Conservation (phyloP, 192 early-diverging fungal species). For the Mortierella antarctica region DNA sequence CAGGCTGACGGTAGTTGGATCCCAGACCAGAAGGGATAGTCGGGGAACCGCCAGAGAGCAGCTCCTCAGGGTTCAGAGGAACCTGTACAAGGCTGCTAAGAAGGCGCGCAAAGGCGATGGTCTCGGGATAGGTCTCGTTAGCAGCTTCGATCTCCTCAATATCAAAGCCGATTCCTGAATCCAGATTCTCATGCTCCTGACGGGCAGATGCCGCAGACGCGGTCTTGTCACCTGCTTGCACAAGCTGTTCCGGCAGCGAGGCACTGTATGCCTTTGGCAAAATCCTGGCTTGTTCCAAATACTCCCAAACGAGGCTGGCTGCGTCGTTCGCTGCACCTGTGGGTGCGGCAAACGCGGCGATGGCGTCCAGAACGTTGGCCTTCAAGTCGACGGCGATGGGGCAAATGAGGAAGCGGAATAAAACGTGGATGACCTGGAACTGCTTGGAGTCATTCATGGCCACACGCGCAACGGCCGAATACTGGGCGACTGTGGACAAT, state of each 20-base stretch:
- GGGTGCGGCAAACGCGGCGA: slow-evolving; percentile 85
- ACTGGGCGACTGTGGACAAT: slow-evolving; percentile 78
- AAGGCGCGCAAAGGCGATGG: slow-evolving; percentile 83
- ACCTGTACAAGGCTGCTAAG: slow-evolving; percentile 76
- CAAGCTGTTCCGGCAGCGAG: slow-evolving; percentile 46
- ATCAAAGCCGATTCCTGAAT: slow-evolving; percentile 75
- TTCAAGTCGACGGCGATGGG: slow-evolving; percentile 83
- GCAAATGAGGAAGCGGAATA: slow-evolving; percentile 87
- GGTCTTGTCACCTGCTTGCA: slow-evolving; percentile 28
- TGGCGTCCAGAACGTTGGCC: slow-evolving; percentile 79
- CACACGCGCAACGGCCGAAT: slow-evolving; percentile 76
- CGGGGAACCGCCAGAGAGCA: slow-evolving; percentile 51
- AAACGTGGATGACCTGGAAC: slow-evolving; percentile 71
- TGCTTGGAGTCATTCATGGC: slow-evolving; percentile 76
- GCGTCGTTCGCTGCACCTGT: slow-evolving; percentile 61
- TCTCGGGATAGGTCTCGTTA: slow-evolving; percentile 87
- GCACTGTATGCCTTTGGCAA: slow-evolving; percentile 32
- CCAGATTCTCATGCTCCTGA: slow-evolving; percentile 30
- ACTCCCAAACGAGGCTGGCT: slow-evolving; percentile 78
- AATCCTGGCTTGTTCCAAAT: slow-evolving; percentile 73
- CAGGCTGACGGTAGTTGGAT: slow-evolving; percentile 72
- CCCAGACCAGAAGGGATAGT: slow-evolving; percentile 77
- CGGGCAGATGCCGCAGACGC: neutral
- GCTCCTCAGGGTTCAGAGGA: slow-evolving; percentile 53
- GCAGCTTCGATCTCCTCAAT: slow-evolving; percentile 84